Percentiles rank a stretch among this genome's conserved stretches.
Conservation (phyloP, 2,329 filamentous ascomycete genomes). For the Rutstroemia sp. region DNA sequence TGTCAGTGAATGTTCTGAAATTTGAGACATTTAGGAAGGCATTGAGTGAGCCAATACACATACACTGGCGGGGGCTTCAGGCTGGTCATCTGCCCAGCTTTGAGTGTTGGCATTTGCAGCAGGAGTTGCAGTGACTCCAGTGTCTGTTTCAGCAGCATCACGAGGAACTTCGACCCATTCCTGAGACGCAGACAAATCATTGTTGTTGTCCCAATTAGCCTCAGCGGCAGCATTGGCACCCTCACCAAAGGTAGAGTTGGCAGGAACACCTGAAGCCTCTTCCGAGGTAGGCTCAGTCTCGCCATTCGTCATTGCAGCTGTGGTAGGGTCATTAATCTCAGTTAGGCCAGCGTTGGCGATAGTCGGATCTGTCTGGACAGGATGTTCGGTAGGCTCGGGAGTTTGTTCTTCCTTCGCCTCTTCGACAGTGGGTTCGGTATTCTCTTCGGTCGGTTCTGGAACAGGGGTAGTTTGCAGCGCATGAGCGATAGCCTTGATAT, state of each 20-base stretch:
- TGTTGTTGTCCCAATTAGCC: slow-evolving; percentile 53
- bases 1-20: neutral
- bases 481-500: slow-evolving; percentile 48
- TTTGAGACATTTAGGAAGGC: neutral
- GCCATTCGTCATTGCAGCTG: slow-evolving; percentile 36
- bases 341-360: slow-evolving; percentile 59
- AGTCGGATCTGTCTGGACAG: slow-evolving; percentile 54
- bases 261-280: slow-evolving; percentile 33
- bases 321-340: slow-evolving; percentile 50
- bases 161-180: slow-evolving; percentile 56
- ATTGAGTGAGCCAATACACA: slow-evolving; percentile 23
- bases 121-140: slow-evolving; percentile 50
- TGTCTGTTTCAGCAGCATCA: slow-evolving; percentile 68
- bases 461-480: slow-evolving; percentile 43
- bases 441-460: slow-evolving; percentile 24
- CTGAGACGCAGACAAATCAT: slow-evolving; percentile 29
- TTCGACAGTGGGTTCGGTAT: slow-evolving; percentile 29
- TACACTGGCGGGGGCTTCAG: slow-evolving; percentile 43
- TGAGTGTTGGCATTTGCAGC: slow-evolving; percentile 48
- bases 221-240: slow-evolving; percentile 54
- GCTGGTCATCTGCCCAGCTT: slow-evolving; percentile 79
- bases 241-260: slow-evolving; percentile 45
- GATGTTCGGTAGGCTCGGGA: slow-evolving; percentile 30
- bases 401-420: slow-evolving; percentile 15
- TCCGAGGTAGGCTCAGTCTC: slow-evolving; percentile 33